These are phyloP conservation scores for Macaranga tanarius DNA, from an alignment of 441 rosid species.

Conservation along the genomic window DNA sequence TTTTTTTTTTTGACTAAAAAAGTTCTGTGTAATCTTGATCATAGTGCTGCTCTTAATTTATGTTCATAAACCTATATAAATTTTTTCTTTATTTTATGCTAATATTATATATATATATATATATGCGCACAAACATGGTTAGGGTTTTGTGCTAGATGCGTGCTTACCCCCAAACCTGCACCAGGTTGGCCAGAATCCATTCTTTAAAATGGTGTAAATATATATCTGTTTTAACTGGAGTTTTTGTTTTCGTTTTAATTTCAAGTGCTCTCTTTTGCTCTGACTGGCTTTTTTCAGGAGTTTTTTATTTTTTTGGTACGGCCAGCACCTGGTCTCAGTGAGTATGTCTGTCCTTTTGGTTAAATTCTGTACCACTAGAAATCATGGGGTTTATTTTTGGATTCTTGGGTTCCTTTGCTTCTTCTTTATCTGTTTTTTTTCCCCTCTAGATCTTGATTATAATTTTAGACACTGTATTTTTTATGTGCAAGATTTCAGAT, in stretches of 20 bases:
- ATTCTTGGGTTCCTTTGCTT: constrained; percentile 2
- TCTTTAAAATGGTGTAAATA: constrained; percentile 16
- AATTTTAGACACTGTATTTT: neutral
- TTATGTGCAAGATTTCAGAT: constrained; percentile 6
- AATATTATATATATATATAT: no score
- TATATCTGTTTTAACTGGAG: constrained; percentile 14
- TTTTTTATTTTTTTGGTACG: constrained; percentile 17
- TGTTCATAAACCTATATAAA: neutral
- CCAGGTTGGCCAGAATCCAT: constrained; percentile 8
- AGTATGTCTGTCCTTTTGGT: constrained; percentile 40
- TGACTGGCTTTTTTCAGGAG: constrained; percentile 20
- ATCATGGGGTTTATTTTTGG: constrained; percentile 16
- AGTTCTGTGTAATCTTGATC: neutral
- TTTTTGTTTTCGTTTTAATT: constrained; percentile 3
- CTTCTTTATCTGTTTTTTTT: neutral
- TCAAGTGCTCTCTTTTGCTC: constrained; percentile 10
- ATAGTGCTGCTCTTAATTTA: neutral
- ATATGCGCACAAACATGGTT: neutral
- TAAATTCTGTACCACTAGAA: constrained; percentile 20
- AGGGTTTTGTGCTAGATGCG: constrained; percentile 18
- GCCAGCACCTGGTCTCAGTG: constrained; percentile 24
- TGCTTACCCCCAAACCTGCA: constrained; percentile 4
- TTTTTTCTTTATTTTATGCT: neutral
- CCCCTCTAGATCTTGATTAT: constrained; percentile 7
- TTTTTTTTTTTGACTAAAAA: neutral